Percentiles rank a stretch among this genome's conserved stretches.
These are phyloP conservation scores for Globisporangium paddicum DNA, from an alignment of 352 stramenopile species.

Conservation along the genomic window DNA sequence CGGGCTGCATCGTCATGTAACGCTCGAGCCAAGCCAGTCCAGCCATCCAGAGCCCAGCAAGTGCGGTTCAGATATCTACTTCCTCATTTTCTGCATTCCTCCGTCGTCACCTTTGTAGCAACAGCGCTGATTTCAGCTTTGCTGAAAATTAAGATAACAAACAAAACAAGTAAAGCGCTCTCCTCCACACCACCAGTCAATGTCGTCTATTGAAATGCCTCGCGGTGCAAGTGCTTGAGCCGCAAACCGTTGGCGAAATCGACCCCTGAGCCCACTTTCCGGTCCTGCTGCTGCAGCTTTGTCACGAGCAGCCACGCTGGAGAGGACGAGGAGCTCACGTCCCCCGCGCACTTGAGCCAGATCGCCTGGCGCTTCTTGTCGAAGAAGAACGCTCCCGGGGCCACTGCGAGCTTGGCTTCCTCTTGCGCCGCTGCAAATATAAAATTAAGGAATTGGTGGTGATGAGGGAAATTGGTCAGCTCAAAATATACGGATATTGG, in stretches of 20 bases:
- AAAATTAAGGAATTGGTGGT: not conserved
- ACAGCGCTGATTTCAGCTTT: not conserved
- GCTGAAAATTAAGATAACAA: not conserved
- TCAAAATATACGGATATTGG: not conserved
- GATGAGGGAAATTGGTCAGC: not conserved
- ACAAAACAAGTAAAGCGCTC: not conserved
- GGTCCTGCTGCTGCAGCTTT: slow-evolving; percentile 64
- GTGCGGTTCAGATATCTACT: not conserved
- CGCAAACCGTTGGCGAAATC: slow-evolving; percentile 83
- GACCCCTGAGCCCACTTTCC: slow-evolving; percentile 50
- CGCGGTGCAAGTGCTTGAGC: slow-evolving; percentile 53
- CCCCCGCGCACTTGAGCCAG: slow-evolving; percentile 56
- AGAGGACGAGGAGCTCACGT: slow-evolving; percentile 9
- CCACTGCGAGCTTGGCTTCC: slow-evolving; percentile 13
- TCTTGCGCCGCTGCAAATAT: not conserved
- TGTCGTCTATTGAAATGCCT: slow-evolving; percentile 30
- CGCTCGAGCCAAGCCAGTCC: not conserved
- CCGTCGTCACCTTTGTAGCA: not conserved
- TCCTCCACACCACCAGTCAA: not conserved
- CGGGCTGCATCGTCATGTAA: slow-evolving; percentile 73
- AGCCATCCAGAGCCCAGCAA: not conserved
- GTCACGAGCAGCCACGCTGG: slow-evolving; percentile 51
- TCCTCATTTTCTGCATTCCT: not conserved
- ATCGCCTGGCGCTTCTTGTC: slow-evolving; percentile 67
- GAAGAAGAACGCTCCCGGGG: slow-evolving; percentile 59